These are phyloP conservation scores for Coleophoma cylindrospora DNA, from an alignment of 2,329 filamentous ascomycete genomes.

Conservation along the genomic window DNA sequence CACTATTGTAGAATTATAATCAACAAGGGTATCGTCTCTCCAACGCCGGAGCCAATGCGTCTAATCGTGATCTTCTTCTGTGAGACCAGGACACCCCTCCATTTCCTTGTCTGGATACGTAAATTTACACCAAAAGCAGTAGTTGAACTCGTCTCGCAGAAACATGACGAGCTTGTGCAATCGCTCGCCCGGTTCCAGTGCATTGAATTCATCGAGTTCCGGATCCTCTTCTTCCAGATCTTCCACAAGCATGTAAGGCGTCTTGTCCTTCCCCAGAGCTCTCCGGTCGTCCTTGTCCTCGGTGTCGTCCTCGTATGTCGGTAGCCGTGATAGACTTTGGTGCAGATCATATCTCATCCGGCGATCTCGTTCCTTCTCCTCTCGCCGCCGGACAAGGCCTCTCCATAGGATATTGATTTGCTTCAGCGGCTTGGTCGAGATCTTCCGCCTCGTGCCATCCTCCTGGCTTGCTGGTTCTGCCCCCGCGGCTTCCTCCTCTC, in stretches of 20 bases:
- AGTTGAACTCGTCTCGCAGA: slow-evolving; percentile 66
- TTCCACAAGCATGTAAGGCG: slow-evolving; percentile 55
- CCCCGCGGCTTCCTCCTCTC: slow-evolving; percentile 16
- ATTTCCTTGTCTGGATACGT: slow-evolving; percentile 67
- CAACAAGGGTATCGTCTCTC: slow-evolving; percentile 18
- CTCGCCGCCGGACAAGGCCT: slow-evolving; percentile 63
- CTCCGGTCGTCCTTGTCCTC: slow-evolving; percentile 68
- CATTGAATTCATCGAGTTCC: slow-evolving; percentile 77
- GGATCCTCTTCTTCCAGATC: slow-evolving; percentile 73
- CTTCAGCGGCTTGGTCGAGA: slow-evolving; percentile 48
- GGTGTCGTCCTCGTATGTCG: slow-evolving; percentile 62
- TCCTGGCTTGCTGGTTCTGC: slow-evolving; percentile 14
- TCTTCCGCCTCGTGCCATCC: slow-evolving; percentile 23
- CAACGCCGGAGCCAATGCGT: slow-evolving; percentile 6
- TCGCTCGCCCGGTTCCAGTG: slow-evolving; percentile 59
- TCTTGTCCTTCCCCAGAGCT: slow-evolving; percentile 57
- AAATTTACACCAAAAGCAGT: slow-evolving; percentile 97
- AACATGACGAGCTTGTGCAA: slow-evolving; percentile 62
- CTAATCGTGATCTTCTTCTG: slow-evolving; percentile 75
- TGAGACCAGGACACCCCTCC: slow-evolving; percentile 84
- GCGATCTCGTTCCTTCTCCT: slow-evolving; percentile 64
- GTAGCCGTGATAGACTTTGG: slow-evolving; percentile 56
- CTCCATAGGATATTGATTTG: slow-evolving; percentile 77
- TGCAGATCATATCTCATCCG: slow-evolving; percentile 62
- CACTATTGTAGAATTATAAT: not conserved